Conservation (phyloP, 192 early-diverging fungal species). For the Umbelopsis sp. region DNA sequence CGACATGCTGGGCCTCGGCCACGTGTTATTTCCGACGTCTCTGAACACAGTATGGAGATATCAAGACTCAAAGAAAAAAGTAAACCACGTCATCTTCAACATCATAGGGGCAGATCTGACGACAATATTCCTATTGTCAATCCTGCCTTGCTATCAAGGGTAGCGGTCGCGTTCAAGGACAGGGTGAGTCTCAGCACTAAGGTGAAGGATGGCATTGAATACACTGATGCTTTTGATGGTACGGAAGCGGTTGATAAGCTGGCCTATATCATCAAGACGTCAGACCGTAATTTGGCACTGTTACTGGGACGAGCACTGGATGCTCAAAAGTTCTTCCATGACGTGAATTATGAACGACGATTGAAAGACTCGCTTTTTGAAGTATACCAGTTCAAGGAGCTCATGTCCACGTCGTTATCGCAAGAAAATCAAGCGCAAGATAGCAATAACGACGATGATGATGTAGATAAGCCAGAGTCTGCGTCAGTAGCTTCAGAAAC, state of each 20-base stretch:
- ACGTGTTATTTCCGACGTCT: constrained; percentile 4
- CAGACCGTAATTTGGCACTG: constrained; percentile 86
- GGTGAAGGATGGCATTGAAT: constrained; percentile 79
- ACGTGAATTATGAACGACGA: constrained; percentile 83
- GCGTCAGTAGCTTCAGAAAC: neutral
- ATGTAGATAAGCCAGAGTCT: constrained; percentile 12
- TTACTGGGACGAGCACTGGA: constrained; percentile 87
- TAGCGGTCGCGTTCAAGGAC: constrained; percentile 68
- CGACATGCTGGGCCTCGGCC: neutral
- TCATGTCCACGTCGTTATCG: constrained; percentile 17
- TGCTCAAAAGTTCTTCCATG: constrained; percentile 90
- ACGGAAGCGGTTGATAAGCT: constrained; percentile 82
- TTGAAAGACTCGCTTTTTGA: constrained; percentile 81
- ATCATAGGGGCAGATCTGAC: neutral
- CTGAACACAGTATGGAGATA: constrained; percentile 12
- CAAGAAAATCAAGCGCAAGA: constrained; percentile 9
- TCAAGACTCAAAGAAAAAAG: neutral
- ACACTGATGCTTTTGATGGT: constrained; percentile 85
- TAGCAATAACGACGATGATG: constrained; percentile 19
- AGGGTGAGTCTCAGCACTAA: constrained; percentile 63
- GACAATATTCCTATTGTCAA: constrained; percentile 59
- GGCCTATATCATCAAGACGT: constrained; percentile 74
- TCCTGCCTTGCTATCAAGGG: constrained; percentile 72
- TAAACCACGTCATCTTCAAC: neutral
- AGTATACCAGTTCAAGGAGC: constrained; percentile 76